These are phyloP conservation scores for Ilyonectria robusta DNA, from an alignment of 2,329 filamentous ascomycete genomes.

Conservation along the genomic window DNA sequence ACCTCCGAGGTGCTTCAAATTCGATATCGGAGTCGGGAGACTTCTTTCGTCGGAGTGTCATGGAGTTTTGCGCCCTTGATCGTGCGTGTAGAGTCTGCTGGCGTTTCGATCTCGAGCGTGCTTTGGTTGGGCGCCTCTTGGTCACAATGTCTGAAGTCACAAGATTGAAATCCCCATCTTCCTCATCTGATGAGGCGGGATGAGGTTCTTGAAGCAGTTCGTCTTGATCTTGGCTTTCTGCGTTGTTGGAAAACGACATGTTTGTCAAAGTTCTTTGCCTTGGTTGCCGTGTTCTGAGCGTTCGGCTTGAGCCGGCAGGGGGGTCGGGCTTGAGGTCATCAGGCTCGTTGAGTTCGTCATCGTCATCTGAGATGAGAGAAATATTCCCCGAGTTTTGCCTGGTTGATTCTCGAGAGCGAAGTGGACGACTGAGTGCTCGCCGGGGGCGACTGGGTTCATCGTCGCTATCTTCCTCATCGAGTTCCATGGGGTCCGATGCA, in stretches of 20 bases:
- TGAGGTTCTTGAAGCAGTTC: constrained; percentile 51
- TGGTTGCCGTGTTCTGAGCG: constrained; percentile 46
- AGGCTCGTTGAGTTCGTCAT: constrained; percentile 38
- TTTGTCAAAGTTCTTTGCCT: constrained; percentile 44
- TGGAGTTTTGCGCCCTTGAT: constrained; percentile 23
- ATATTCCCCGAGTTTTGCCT: constrained; percentile 28
- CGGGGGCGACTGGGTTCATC: constrained; percentile 27
- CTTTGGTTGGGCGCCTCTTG: constrained; percentile 40
- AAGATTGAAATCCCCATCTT: constrained; percentile 54
- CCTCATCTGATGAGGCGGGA: constrained; percentile 47
- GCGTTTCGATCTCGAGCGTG: constrained; percentile 41
- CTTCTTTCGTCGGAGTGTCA: constrained; percentile 37
- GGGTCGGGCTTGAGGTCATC: constrained; percentile 26
- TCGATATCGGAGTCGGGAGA: constrained; percentile 64
- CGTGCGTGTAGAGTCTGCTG: constrained; percentile 33
- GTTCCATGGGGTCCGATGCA: constrained; percentile 46
- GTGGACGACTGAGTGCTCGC: constrained; percentile 28
- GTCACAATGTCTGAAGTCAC: constrained; percentile 55
- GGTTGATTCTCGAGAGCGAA: constrained; percentile 48
- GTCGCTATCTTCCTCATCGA: constrained; percentile 46
- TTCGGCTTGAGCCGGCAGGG: constrained; percentile 31
- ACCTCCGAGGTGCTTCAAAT: constrained; percentile 66
- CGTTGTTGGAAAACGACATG: constrained; percentile 44
- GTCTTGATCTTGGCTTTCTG: constrained; percentile 47
- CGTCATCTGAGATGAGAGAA: constrained; percentile 36